Conservation (phyloP, 768 basidiomycete species). For the Boletus rubropictus region DNA sequence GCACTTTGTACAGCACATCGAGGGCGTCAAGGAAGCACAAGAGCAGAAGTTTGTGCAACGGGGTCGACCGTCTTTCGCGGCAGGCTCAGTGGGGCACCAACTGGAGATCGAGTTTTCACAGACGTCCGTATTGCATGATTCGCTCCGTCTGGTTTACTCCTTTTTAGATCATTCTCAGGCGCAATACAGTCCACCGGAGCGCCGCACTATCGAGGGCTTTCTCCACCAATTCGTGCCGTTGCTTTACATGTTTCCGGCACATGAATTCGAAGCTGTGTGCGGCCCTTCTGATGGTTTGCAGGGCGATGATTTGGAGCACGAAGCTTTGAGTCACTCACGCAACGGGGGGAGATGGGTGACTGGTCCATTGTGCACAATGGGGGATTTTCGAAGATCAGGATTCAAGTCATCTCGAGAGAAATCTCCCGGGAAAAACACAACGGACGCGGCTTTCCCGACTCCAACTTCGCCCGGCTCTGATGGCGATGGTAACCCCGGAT, state of each 20-base stretch:
- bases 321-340: slow-evolving; percentile 14
- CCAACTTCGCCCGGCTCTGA: slow-evolving; percentile 10
- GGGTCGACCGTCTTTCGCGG: slow-evolving; percentile 34
- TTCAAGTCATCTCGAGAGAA: slow-evolving; percentile 69
- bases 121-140: slow-evolving; percentile 76
- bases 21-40: slow-evolving; percentile 59
- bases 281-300: slow-evolving; percentile 49
- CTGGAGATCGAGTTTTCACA: slow-evolving; percentile 77
- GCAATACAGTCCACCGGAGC: slow-evolving; percentile 69
- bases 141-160: slow-evolving; percentile 82
- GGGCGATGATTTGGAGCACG: slow-evolving; percentile 31
- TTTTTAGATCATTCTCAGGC: slow-evolving; percentile 85
- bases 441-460: slow-evolving; percentile 29
- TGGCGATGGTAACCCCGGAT: slow-evolving; percentile 1
- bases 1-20: slow-evolving; percentile 76
- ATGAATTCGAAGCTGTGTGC: slow-evolving; percentile 61
- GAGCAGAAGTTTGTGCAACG: slow-evolving; percentile 31
- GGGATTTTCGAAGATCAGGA: slow-evolving; percentile 75
- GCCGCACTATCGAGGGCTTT: slow-evolving; percentile 79
- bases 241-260: slow-evolving; percentile 64
- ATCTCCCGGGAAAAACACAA: slow-evolving; percentile 29
- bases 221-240: slow-evolving; percentile 78
- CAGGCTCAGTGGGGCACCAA: slow-evolving; percentile 57
- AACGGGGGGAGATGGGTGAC: slow-evolving; percentile 43
- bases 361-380: slow-evolving; percentile 49